Base-by-base conservation (phyloP, 345 rosid species). In the Dipteronia sinensis region DNA sequence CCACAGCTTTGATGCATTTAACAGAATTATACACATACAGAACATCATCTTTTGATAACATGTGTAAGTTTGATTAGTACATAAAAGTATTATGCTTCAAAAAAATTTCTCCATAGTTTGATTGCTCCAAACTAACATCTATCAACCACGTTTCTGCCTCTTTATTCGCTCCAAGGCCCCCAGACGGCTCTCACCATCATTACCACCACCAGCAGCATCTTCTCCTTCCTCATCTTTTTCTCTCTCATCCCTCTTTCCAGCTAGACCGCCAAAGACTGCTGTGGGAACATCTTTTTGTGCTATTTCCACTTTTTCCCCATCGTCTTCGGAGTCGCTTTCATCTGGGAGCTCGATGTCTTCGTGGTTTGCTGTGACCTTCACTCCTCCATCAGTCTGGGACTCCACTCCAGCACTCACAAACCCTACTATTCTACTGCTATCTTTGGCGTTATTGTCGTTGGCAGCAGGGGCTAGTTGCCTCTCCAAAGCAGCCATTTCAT, bases 401-500 rank as follows among this genome's bases (percentile, higher is more conserved):
- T 87, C 91, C 53, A 90, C 90, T 59, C 97, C 99, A 34, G 98
- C 98, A 67, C 98, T 96, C 72, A 92, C 98, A 40, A 96, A 96
- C 22, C 99, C 97, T n/a, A 96, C 86, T 63, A 49, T 84, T 73
- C 91, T 85, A 73, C 81, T 77, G 71, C 66, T 78, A 16, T 93
- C 98, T 78, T 88, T 90, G 1, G 77, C 73, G 6, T 83, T 13
- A 0, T 74, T 77, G 53, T 83, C 79, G 70, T 80, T 86, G 20
- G 77, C 76, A 6, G 83, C 76, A 29, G 98, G 95, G 0, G 87
- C 92, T 13, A 96, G 84, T 75, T 94, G 97, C 83, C 91, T 89
- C 86, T 91, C 98, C 4, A 96, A 82, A 47, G 97, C 95, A 0
- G 91, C 97, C 99, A 96, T 96, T 78, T 96, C 98, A 69, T 96